These are phyloP conservation scores for Maudiozyma humilis DNA, from an alignment of 1,139 yeast genomes.

Conservation along the genomic window DNA sequence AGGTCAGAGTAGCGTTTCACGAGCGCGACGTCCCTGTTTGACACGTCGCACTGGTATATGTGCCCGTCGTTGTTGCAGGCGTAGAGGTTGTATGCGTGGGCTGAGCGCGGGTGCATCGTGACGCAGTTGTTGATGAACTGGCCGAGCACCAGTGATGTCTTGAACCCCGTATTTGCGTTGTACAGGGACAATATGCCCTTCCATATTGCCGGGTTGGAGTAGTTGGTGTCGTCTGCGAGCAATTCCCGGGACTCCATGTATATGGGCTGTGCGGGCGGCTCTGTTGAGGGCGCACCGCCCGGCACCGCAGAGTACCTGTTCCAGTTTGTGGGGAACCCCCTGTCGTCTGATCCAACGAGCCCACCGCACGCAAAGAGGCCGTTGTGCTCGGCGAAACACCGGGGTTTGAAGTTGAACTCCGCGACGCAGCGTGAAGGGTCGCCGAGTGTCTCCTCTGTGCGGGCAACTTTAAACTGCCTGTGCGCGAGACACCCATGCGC, in stretches of 20 bases:
- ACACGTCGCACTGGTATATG: constrained; percentile 57
- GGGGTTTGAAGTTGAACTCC: constrained; percentile 52
- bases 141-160: constrained; percentile 54
- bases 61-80: constrained; percentile 78
- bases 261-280: constrained; percentile 26
- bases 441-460: not conserved
- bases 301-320: constrained; percentile 9
- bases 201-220: constrained; percentile 33
- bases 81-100: constrained; percentile 41
- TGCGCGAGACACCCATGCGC: not conserved
- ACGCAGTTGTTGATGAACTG: constrained; percentile 80
- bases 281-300: constrained; percentile 4
- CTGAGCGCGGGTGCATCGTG: constrained; percentile 33
- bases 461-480: not conserved
- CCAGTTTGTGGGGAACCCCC: constrained; percentile 28
- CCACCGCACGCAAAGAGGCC: constrained; percentile 68
- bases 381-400: constrained; percentile 57
- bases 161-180: constrained; percentile 40
- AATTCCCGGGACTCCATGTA: constrained; percentile 22
- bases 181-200: constrained; percentile 59
- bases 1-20: constrained; percentile 37
- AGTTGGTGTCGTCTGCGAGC: constrained; percentile 23
- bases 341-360: constrained; percentile 37
- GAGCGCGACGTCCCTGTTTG: constrained; percentile 38
- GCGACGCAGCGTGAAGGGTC: constrained; percentile 26